Evolutionary conservation across 2,329 filamentous ascomycete genomes (phyloP).

Genomic region (Aspergillus texensis): DNA sequence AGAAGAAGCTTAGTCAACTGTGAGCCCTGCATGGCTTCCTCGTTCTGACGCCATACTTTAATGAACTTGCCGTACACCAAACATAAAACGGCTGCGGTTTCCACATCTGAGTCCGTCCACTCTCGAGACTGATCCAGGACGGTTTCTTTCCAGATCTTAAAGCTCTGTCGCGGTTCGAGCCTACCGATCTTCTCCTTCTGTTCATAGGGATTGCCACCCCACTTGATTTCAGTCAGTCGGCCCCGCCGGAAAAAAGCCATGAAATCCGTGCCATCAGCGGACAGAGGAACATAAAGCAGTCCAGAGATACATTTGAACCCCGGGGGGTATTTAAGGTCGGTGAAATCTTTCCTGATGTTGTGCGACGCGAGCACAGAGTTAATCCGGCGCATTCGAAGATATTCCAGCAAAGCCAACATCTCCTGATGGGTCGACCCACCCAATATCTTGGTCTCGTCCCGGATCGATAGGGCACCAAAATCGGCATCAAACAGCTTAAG

Average conservation of each 20-base stretch:
- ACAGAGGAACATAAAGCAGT: constrained; percentile 78
- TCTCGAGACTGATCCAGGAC: constrained; percentile 81
- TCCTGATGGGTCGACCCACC: constrained; percentile 78
- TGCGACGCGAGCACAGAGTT: constrained; percentile 77
- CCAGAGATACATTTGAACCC: constrained; percentile 80
- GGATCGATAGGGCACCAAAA: constrained; percentile 80
- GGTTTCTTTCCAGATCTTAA: constrained; percentile 79
- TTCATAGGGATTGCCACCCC: constrained; percentile 61
- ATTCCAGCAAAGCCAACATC: constrained; percentile 80
- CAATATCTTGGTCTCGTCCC: constrained; percentile 85
- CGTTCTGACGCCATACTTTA: constrained; percentile 90
- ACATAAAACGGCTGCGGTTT: constrained; percentile 84
- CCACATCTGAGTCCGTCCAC: constrained; percentile 86
- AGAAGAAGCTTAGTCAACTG: constrained; percentile 77
- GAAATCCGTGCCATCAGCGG: constrained; percentile 75
- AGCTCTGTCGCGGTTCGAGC: constrained; percentile 78
- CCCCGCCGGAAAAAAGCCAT: constrained; percentile 87
- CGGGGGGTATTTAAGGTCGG: constrained; percentile 76
- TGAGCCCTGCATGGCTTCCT: constrained; percentile 78
- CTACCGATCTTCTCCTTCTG: constrained; percentile 73
- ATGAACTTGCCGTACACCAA: constrained; percentile 89
- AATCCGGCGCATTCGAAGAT: constrained; percentile 73
- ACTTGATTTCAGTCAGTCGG: constrained; percentile 80
- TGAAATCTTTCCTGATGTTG: constrained; percentile 75
- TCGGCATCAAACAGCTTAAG: constrained; percentile 84